Evolutionary conservation across 2,329 filamentous ascomycete species (phyloP), one percentile per base, ranked within the genome.

Genomic region (Colletotrichum sidae): DNA sequence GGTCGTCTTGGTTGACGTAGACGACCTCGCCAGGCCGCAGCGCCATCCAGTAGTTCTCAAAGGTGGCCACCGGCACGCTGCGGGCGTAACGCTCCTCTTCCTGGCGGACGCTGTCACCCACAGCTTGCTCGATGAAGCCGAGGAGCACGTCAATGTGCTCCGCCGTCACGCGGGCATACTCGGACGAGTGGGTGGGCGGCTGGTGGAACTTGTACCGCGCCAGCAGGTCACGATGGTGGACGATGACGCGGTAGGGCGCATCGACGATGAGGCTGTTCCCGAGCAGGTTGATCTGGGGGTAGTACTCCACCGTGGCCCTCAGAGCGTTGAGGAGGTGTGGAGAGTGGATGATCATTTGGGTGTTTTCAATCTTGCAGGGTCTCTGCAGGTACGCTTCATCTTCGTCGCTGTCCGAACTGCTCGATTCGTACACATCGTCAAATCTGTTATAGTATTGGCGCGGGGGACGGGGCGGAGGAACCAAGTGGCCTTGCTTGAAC

Each of bases 171-270:
- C 70, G 69, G 2, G 74, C 73, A 60, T 82, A 83, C 65, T 81
- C 80, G 2, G 72, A 69, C 50, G 76, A 74, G 65, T 85, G 83
- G 3, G 67, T 71, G 2, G 67, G 67, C 1, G 80, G 81, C 68
- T 85, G 81, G 13, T 77, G 72, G 56, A 73, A 67, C 54, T 77
- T 79, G 76, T 83, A 84, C 5, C 60, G 65, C 7, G 75, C 75
- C 8, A 87, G 76, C 25, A 80, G 81, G 3, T 72, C 69, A 11
- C 76, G 76, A 68, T 84, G 80, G 64, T 86, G 83, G 49, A 81
- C 75, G 12, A 87, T 75, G n/a, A 83, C 73, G 6, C 74, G 73
- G 69, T 84, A 86, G 2, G 84, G 85, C 4, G 79, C 78, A 15
- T 75, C 74, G 67, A 86, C 75, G 34, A 69, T 71, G 58, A 82